Evolutionary conservation across 495 filamentous ascomycete species (phyloP), one percentile per base, ranked within the genome.

Genomic region (Trichoderma gamsii): DNA sequence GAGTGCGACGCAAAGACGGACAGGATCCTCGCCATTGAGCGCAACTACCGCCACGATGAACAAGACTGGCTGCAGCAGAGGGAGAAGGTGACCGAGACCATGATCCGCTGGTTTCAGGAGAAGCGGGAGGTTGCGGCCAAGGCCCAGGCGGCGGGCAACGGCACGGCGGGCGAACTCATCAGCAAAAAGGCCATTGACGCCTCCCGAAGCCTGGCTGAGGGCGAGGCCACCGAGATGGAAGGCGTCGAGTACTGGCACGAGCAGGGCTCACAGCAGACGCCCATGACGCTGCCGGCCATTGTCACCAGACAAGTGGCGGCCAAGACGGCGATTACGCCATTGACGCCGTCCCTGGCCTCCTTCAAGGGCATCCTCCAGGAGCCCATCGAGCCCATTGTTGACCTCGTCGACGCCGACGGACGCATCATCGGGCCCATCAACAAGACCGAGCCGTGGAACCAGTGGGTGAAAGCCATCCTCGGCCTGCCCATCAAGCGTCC

Each of bases 401-500:
- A 69, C 15, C 69, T 77, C 2, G 25, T 68, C 11, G 70, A 70
- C 44, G 69, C 52, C 5, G 67, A 66, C 0, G 75, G 73, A 5
- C 44, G 52, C 0, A 9, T 72, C 1, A 46, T 76, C 3, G 75
- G 72, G 0, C 63, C 41, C n/a, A 23, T 76, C 8, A 69, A 65
- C 16, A 66, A 46, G 16, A 69, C 69, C 12, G 65, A 66, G 35
- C 56, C 64, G 16, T 25, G 65, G 29, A 73, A 76, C 65, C 51
- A 66, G 11, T 68, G 69, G 65, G 67, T 72, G 16, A 59, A 67
- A 16, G 51, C 66, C 15, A 44, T 73, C 13, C 51, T 68, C 25
- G n/a, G 49, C 23, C 67, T 71, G 11, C 73, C 73, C 59, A 52
- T 76, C 69, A 70, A 73, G 51, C 76, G 76, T 23, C 51, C 21